Conservation (phyloP, 2,329 filamentous ascomycete genomes). For the Alternaria brassicae region DNA sequence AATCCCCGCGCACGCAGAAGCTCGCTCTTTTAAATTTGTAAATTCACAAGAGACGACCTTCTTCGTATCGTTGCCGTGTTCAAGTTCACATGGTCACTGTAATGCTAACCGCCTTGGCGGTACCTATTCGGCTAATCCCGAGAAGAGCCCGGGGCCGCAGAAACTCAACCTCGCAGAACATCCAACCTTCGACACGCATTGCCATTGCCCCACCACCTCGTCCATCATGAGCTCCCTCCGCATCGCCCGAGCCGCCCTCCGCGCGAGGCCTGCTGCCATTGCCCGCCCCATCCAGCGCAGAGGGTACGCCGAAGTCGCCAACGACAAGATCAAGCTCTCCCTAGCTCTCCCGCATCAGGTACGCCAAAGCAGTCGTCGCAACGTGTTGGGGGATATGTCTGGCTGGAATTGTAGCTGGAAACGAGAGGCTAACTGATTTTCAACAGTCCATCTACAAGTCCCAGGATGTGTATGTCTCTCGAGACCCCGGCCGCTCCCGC, state of each 20-base stretch:
- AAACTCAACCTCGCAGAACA: constrained; percentile 39
- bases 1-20: neutral
- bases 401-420: neutral
- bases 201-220: constrained; percentile 46
- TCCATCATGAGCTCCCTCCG: constrained; percentile 88
- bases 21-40: neutral
- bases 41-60: neutral
- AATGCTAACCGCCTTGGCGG: neutral
- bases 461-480: constrained; percentile 69
- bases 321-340: constrained; percentile 88
- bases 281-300: constrained; percentile 80
- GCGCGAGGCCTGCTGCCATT: constrained; percentile 77
- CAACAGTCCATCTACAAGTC: constrained; percentile 72
- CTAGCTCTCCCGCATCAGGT: constrained; percentile 98
- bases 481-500: constrained; percentile 37
- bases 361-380: constrained; percentile 54
- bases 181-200: constrained; percentile 46
- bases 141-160: constrained; percentile 25
- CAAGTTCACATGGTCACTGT: neutral
- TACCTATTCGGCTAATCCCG: constrained; percentile 23
- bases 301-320: constrained; percentile 74
- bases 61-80: neutral
- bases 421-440: constrained; percentile 34
- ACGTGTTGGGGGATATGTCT: constrained; percentile 6
- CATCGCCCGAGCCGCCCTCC: constrained; percentile 86